A percentile compares a stretch with the other conserved stretches of the same genome.
These are phyloP conservation scores for Excoecaria cochinchinensis DNA, from an alignment of 345 rosid genomes.

Conservation along the genomic window DNA sequence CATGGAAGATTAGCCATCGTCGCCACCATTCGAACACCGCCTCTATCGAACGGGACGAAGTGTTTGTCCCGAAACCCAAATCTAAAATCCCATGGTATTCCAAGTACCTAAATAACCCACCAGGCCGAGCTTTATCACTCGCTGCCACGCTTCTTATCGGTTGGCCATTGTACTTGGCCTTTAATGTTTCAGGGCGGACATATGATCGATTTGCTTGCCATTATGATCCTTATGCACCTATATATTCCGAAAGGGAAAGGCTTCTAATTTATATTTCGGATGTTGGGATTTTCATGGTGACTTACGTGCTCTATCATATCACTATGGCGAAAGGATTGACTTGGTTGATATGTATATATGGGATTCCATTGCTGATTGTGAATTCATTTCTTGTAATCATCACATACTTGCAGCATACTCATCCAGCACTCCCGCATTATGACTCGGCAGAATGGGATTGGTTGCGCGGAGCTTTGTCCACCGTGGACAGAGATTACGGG, in stretches of 20 bases:
- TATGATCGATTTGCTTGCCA: slow-evolving; percentile 78
- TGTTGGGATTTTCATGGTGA: slow-evolving; percentile 55
- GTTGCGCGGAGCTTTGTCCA: slow-evolving; percentile 81
- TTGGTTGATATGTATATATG: slow-evolving; percentile 60
- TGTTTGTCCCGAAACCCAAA: slow-evolving; percentile 76
- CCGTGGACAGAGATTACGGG: slow-evolving; percentile 86
- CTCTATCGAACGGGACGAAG: slow-evolving; percentile 81
- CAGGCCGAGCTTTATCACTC: slow-evolving; percentile 52
- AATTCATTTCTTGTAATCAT: slow-evolving; percentile 66
- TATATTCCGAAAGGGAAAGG: slow-evolving; percentile 69
- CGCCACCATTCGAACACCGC: slow-evolving; percentile 94
- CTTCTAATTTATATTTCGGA: slow-evolving; percentile 71
- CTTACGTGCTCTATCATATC: slow-evolving; percentile 55
- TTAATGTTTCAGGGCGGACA: slow-evolving; percentile 76
- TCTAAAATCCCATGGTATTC: slow-evolving; percentile 46
- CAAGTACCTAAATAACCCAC: slow-evolving; percentile 75
- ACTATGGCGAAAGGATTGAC: slow-evolving; percentile 54
- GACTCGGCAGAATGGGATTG: slow-evolving; percentile 87
- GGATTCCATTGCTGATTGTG: slow-evolving; percentile 68
- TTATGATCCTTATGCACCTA: slow-evolving; percentile 74
- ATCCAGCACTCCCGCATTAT: slow-evolving; percentile 78
- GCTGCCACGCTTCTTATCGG: slow-evolving; percentile 59
- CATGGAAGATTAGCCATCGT: slow-evolving; percentile 91
- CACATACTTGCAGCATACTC: slow-evolving; percentile 90
- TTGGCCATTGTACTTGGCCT: slow-evolving; percentile 81